Evolutionary conservation across 768 basidiomycete species (phyloP), one percentile per base, ranked within the genome.

Genomic region (Boletus rufocinnamomeus): DNA sequence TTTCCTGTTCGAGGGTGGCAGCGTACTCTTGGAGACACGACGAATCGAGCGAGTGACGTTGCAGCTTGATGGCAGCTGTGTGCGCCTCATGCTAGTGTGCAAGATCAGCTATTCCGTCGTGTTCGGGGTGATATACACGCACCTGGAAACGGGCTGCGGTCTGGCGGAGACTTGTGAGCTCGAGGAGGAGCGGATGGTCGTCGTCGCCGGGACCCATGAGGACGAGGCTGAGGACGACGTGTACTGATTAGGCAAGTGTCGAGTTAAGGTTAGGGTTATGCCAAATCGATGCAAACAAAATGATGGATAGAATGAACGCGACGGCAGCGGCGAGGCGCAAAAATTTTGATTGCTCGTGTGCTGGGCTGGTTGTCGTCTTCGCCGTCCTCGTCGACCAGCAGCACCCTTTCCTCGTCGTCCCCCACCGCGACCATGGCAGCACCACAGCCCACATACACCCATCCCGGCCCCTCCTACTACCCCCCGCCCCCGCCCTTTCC

Each of bases 61-160:
- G 89, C 3, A 91, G 79, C 64, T 84, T 88, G 43, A 89, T 72
- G 4, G 87, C 80, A n/a, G 84, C 77, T 34, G 75, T 66, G 64
- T 89, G 83, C 6, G 87, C 83, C 74, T 91, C 89, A 71, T 89
- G 84, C 89, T 91, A 25, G 27, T 2, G 27, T 23, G 48, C 11
- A 10, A 30, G 4, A 19, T 56, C 14, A 27, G 35, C 25, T 6
- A 25, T 41, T 51, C 10, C 16, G 47, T 21, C 4, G 11, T 2
- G 27, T 5, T 8, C n/a, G 27, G 6, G 9, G 11, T 6, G 0
- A 8, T 2, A 0, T 1, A 6, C 1, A 66, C 35, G 70, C 70
- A 79, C 83, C 80, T 84, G 83, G 58, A 82, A 83, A 16, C 76
- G 78, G 38, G 74, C 74, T 3, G 82, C 75, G 1, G 80, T 76